Base-by-base conservation (phyloP, 2,329 filamentous ascomycete species). In the Curvularia spicifera region DNA sequence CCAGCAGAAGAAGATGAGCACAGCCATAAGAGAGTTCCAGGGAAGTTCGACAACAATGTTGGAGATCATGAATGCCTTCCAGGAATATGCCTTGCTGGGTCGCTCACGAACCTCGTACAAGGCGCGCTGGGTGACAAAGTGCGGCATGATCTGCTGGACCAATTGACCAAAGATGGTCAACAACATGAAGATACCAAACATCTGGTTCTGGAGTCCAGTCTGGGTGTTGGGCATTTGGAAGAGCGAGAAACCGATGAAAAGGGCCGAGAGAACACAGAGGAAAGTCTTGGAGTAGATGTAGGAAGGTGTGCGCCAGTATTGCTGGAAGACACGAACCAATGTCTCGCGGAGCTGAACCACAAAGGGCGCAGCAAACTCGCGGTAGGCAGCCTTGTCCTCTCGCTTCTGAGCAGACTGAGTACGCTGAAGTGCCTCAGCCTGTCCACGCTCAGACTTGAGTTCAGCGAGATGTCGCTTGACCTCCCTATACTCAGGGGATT, bases 241-340 rank as follows among this genome's bases (percentile, higher is more conserved):
- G 78, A 95, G 93, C 52, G 89, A 88, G 75, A 93, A 92, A 29
- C 91, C 91, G 69, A 95, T 91, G 75, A 94, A 96, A 12, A 96
- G 83, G 4, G 88, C 82, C 15, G 83, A 83, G 15, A 87, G 77
- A 24, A 84, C 79, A 72, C 88, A 91, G 18, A 96, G 87, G 1
- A 83, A 80, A 0, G 83, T 74, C 82, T 96, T 96, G 69, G 90
- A 89, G 80, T 94, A 96, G 76, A 97, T 93, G 80, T 96, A 96
- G 5, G 88, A 85, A 0, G 93, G 93, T 0, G 89, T 93, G 59
- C 93, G 90, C 92, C 93, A 96, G 83, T 95, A 96, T 76, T 96
- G 92, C 72, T 93, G 86, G 81, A 95, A 95, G 26, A 95, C 89
- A 70, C 93, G 91, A 64, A 84, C 75, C 18, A 86, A 84, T 56